phyloP scores from a whole-genome alignment of 345 rosid genomes.

The Linum trigynum region DNA sequence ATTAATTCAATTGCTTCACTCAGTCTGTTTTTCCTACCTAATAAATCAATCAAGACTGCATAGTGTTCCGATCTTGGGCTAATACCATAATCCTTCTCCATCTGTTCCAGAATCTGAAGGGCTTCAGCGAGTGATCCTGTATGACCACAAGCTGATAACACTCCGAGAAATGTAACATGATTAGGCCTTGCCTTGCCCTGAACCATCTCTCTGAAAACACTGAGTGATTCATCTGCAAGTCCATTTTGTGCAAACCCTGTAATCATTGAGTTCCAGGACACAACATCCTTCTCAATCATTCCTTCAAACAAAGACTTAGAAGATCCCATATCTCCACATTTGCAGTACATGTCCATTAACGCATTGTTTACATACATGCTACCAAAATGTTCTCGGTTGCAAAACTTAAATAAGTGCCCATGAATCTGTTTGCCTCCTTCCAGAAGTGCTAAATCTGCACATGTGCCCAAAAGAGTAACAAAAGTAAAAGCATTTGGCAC shows the following conservation, averaged over 20 bases:
- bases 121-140: conserved; percentile 32
- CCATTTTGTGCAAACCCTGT: conserved; percentile 41
- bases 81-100: conserved; percentile 27
- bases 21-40: conserved; percentile 40
- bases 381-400: conserved; percentile 40
- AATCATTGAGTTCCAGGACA: conserved; percentile 46
- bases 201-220: conserved; percentile 23
- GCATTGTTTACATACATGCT: conserved; percentile 30
- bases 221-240: conserved; percentile 24
- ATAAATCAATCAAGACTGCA: conserved; percentile 30
- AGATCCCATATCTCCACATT: conserved; percentile 35
- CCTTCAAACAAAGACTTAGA: conserved; percentile 37
- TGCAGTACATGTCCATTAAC: conserved; percentile 37
- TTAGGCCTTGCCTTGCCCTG: conserved; percentile 32
- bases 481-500: conserved; percentile 29
- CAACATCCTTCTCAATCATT: conserved; percentile 43
- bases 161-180: conserved; percentile 48
- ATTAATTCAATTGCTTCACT: conserved; percentile 32
- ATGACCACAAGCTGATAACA: conserved; percentile 34
- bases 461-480: conserved; percentile 39
- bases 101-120: conserved; percentile 22
- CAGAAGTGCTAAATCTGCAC: conserved; percentile 36
- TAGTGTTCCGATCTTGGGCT: conserved; percentile 28
- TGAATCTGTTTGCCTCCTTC: conserved; percentile 41
- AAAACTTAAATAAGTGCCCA: conserved; percentile 26